These are phyloP conservation scores for Acanthamoeba lenticulata DNA, from an alignment of 208 protist species.

Conservation along the genomic window DNA sequence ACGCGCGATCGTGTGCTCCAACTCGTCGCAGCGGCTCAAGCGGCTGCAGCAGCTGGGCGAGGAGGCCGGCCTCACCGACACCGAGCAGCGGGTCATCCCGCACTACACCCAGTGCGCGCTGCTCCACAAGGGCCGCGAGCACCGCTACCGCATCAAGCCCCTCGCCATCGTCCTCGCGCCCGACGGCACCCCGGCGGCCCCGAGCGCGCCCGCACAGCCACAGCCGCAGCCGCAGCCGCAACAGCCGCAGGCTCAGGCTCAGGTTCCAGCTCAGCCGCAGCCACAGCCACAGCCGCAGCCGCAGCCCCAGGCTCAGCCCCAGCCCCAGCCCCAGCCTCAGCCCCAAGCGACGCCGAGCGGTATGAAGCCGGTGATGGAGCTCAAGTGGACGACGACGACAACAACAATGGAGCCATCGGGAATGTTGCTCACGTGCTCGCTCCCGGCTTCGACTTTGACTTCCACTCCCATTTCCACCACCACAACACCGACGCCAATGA, in stretches of 20 bases:
- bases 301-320: too few relatives aligned
- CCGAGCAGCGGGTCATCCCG: slow-evolving; percentile 34
- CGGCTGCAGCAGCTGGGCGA: slow-evolving; percentile 35
- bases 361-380: too few relatives aligned
- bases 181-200: neutral
- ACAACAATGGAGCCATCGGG: neutral
- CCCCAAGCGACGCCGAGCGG: too few relatives aligned
- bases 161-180: neutral
- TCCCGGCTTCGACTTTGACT: neutral
- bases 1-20: neutral
- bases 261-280: too few relatives aligned
- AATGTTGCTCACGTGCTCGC: neutral
- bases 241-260: too few relatives aligned
- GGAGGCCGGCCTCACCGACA: neutral
- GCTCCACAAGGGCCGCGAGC: slow-evolving; percentile 27
- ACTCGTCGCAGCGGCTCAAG: slow-evolving; percentile 26
- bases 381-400: too few relatives aligned
- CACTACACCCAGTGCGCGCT: slow-evolving; percentile 32
- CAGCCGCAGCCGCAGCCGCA: too few relatives aligned
- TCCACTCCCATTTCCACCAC: neutral
- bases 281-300: too few relatives aligned
- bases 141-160: slow-evolving; percentile 24
- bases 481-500: neutral
- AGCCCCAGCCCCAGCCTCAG: too few relatives aligned
- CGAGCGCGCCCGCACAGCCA: too few relatives aligned